Evolutionary conservation across 192 early-diverging fungal species (phyloP).

Genomic region (Coemansia interrupta): DNA sequence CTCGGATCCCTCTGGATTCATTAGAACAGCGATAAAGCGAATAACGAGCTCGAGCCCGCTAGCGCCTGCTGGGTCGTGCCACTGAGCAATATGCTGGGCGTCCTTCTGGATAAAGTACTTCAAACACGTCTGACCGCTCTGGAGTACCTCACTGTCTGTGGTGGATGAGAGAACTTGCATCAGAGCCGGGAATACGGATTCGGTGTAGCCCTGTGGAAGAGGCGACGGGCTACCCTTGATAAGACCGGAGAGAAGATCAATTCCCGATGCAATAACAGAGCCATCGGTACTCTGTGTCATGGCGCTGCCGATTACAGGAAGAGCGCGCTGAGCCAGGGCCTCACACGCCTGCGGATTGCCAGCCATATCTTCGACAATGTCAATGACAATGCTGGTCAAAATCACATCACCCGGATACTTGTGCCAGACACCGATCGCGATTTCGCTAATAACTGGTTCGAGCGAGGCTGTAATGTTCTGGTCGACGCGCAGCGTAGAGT

Average conservation of each 20-base stretch:
- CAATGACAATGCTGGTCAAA: conserved; percentile 69
- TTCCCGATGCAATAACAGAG: conserved; percentile 48
- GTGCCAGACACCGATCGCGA: conserved; percentile 76
- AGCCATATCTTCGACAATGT: conserved; percentile 75
- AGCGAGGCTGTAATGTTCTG: conserved; percentile 67
- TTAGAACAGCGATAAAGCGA: conserved; percentile 72
- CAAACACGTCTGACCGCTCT: conserved; percentile 85
- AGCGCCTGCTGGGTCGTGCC: conserved; percentile 54
- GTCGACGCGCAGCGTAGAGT: conserved; percentile 57
- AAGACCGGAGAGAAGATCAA: conserved; percentile 72
- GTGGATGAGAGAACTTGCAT: conserved; percentile 68
- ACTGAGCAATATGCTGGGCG: conserved; percentile 65
- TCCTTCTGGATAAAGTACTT: conserved; percentile 78
- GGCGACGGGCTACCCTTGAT: conserved; percentile 70
- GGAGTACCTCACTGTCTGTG: conserved; percentile 76
- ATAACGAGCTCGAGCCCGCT: conserved; percentile 80
- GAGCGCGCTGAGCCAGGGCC: conserved; percentile 66
- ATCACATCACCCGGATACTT: conserved; percentile 75
- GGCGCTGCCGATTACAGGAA: conserved; percentile 65
- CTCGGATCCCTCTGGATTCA: conserved; percentile 73
- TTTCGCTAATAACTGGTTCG: conserved; percentile 67
- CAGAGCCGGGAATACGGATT: conserved; percentile 76
- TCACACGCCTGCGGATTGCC: conserved; percentile 60
- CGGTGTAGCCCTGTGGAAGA: conserved; percentile 64
- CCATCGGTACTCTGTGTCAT: conserved; percentile 53